These are phyloP conservation scores for Ploettnerulaceae sp. DNA, from an alignment of 2,329 filamentous ascomycete species.

Conservation along the genomic window DNA sequence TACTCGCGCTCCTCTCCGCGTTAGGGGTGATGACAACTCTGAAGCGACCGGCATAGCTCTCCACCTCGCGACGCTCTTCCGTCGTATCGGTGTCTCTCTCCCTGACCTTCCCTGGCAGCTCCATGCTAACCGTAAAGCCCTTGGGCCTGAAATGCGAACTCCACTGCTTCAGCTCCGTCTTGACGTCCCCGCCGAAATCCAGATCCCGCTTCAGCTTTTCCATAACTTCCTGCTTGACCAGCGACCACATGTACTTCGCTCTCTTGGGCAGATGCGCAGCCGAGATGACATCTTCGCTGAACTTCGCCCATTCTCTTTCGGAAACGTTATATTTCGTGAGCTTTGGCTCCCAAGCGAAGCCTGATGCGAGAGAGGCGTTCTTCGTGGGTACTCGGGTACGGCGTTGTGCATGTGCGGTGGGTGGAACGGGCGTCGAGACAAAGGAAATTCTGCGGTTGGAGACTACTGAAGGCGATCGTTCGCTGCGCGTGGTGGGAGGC, in stretches of 20 bases:
- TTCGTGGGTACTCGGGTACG: conserved; percentile 25
- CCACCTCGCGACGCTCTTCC: conserved; percentile 19
- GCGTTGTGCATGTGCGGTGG: conserved; percentile 14
- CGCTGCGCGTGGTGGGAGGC: conserved; percentile 1
- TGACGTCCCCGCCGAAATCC: conserved; percentile 23
- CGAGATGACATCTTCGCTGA: conserved; percentile 21
- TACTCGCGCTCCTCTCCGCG: conserved; percentile 22
- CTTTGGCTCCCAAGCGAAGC: conserved; percentile 25
- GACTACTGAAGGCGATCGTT: conserved; percentile 21
- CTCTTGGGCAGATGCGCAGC: conserved; percentile 18
- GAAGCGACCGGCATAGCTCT: conserved; percentile 22
- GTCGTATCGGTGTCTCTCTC: conserved; percentile 18
- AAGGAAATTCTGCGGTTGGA: conserved; percentile 28
- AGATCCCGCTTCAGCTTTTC: conserved; percentile 23
- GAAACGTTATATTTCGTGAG: conserved; percentile 25
- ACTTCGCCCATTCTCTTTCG: conserved; percentile 24
- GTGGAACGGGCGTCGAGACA: conserved; percentile 20
- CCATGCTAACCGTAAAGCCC: conserved; percentile 22
- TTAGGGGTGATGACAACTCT: conserved; percentile 25
- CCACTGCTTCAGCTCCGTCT: conserved; percentile 16
- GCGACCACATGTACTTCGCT: conserved; percentile 16
- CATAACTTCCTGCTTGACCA: conserved; percentile 21
- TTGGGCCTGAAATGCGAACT: conserved; percentile 24
- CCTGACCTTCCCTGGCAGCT: conserved; percentile 21
- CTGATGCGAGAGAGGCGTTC: conserved; percentile 20